Evolutionary conservation across 2,329 filamentous ascomycete species (phyloP).

Genomic region (Fusarium penzigii): DNA sequence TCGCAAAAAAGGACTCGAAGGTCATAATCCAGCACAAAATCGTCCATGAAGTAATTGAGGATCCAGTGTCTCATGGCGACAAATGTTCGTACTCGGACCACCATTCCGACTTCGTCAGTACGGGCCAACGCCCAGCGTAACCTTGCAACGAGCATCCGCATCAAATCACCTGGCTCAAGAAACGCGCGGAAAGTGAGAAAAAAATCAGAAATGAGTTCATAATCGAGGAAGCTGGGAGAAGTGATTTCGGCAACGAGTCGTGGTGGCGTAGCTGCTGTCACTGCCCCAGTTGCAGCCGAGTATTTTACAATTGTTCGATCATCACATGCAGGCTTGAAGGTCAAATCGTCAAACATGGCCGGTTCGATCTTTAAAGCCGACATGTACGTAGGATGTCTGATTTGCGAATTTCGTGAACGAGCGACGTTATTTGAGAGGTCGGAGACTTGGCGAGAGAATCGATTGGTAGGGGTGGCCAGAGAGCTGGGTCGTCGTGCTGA

Average conservation of each 20-base stretch:
- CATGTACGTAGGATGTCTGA: slow-evolving; percentile 47
- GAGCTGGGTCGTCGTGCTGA: slow-evolving; percentile 39
- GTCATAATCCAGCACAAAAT: slow-evolving; percentile 77
- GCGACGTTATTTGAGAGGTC: slow-evolving; percentile 31
- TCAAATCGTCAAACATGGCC: slow-evolving; percentile 79
- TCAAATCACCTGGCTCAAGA: slow-evolving; percentile 72
- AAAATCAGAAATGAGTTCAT: slow-evolving; percentile 95
- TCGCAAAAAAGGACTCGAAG: slow-evolving; percentile 79
- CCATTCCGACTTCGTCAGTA: slow-evolving; percentile 80
- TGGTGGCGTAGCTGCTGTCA: slow-evolving; percentile 86
- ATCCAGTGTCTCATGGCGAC: slow-evolving; percentile 97
- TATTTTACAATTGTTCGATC: slow-evolving; percentile 82
- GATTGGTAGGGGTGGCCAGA: slow-evolving; percentile 39
- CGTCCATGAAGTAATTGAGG: slow-evolving; percentile 94
- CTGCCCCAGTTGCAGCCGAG: slow-evolving; percentile 67
- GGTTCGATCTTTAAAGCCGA: slow-evolving; percentile 62
- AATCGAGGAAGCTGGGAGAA: slow-evolving; percentile 92
- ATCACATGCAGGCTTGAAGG: slow-evolving; percentile 76
- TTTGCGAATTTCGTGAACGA: slow-evolving; percentile 43
- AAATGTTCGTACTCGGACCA: slow-evolving; percentile 94
- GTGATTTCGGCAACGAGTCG: slow-evolving; percentile 95
- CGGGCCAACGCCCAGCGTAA: slow-evolving; percentile 83
- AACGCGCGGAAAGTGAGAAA: slow-evolving; percentile 94
- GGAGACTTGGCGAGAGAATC: slow-evolving; percentile 26
- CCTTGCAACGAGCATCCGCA: slow-evolving; percentile 81